Evolutionary conservation across 2,329 filamentous ascomycete genomes (phyloP), one percentile per base, ranked within the genome.

Genomic region (Catunica adiposa): DNA sequence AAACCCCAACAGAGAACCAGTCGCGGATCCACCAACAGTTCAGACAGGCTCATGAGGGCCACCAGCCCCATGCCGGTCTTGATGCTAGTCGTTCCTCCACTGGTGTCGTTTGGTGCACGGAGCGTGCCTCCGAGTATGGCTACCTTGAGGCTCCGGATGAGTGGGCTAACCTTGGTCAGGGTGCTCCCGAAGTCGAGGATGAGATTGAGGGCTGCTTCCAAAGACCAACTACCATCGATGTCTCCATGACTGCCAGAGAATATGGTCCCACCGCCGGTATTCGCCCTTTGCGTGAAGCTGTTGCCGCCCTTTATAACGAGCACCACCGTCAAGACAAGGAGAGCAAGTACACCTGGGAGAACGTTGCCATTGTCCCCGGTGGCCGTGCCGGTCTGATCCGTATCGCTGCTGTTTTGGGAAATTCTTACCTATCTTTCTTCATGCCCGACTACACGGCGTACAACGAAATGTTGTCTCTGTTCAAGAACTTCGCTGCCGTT

Each of bases 401-500:
- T 63, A 96, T 97, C 66, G 90, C 90, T 20, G 90, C 90, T 53
- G 89, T 97, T 4, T 71, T 97, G 62, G 90, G 90, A 61, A 94
- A 94, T 67, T 83, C 89, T 56, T 94, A 94, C 65, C 75, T 96
- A 60, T 87, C 84, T 44, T 96, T 96, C 77, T 95, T 94, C 70
- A 86, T 94, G 66, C 87, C 87, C 48, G 86, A 96, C 68, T 96
- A 96, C 71, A 95, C 89, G 2, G 90, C 90, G 1, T 97, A 97
- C 74, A 95, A 94, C 65, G 89, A 96, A 73, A 96, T 97, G 89
- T 71, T 96, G 71, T 88, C 83, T 57, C 73, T 96, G 58, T 96
- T 97, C 77, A 89, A 86, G 71, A 95, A 95, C 69, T 94, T 94
- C 65, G 85, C 86, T 46, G 84, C 86, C 56, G 87, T 94, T 58